A percentile compares a stretch with the other conserved stretches of the same genome.
These are phyloP conservation scores for Amanita inopinata DNA, from an alignment of 768 basidiomycete genomes.

Conservation along the genomic window DNA sequence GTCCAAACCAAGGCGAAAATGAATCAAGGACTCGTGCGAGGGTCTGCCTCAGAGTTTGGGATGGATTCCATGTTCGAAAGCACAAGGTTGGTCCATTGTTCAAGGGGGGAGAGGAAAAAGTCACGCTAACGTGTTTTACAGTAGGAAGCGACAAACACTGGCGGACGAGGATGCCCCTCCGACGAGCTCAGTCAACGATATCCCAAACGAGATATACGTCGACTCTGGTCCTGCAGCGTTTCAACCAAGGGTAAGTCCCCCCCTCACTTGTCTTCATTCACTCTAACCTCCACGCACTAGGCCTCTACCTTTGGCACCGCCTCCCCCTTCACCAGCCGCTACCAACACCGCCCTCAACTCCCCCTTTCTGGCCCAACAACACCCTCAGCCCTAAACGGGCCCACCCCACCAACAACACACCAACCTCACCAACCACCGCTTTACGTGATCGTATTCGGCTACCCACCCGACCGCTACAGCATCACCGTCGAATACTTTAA, in stretches of 20 bases:
- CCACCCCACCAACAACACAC: constrained; percentile 7
- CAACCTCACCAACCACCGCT: constrained; percentile 29
- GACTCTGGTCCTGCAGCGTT: constrained; percentile 33
- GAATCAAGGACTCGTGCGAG: constrained; percentile 57
- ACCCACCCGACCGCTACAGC: constrained; percentile 71
- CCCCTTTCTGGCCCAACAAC: neutral
- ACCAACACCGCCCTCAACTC: constrained; percentile 20
- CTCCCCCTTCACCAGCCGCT: constrained; percentile 24
- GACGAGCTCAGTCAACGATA: constrained; percentile 63
- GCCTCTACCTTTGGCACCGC: constrained; percentile 30
- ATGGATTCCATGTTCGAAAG: constrained; percentile 83
- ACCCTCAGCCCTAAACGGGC: neutral
- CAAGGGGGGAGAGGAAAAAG: neutral
- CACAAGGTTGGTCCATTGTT: constrained; percentile 34
- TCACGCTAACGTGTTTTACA: neutral
- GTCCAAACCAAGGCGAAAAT: constrained; percentile 77
- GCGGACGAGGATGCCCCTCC: constrained; percentile 79
- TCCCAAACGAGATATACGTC: constrained; percentile 46
- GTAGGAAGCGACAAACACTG: constrained; percentile 50
- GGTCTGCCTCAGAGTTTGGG: constrained; percentile 63
- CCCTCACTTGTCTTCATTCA: constrained; percentile 16
- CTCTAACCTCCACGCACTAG: constrained; percentile 17
- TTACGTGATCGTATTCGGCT: constrained; percentile 82
- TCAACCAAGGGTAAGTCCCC: constrained; percentile 39
- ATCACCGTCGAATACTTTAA: constrained; percentile 66